These are phyloP conservation scores for Termitomyces titanicus DNA, from an alignment of 768 basidiomycete genomes.

Conservation along the genomic window DNA sequence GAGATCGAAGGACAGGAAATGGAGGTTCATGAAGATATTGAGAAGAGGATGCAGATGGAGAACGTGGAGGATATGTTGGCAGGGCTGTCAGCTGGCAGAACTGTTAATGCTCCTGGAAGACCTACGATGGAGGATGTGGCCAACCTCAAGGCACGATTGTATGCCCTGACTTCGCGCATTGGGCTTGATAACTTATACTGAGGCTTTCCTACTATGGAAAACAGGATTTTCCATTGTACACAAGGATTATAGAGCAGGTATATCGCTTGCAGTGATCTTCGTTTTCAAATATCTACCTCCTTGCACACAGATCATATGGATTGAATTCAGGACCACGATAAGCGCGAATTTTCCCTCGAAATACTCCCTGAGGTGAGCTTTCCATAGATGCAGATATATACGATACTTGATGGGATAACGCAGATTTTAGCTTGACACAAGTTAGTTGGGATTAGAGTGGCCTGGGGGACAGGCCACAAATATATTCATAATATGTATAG, in stretches of 20 bases:
- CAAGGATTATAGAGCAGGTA: not conserved
- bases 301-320: not conserved
- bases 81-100: conserved; percentile 31
- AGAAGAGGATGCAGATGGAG: conserved; percentile 49
- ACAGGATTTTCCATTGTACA: not conserved
- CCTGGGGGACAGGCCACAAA: not conserved
- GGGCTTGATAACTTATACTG: conserved; percentile 26
- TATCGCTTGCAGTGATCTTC: not conserved
- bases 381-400: not conserved
- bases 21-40: conserved; percentile 38
- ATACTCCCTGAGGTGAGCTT: not conserved
- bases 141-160: conserved; percentile 33
- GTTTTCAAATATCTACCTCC: not conserved
- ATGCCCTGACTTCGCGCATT: conserved; percentile 25
- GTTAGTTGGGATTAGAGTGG: not conserved
- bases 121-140: conserved; percentile 39
- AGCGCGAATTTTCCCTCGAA: not conserved
- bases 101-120: conserved; percentile 16
- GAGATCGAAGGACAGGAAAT: conserved; percentile 34
- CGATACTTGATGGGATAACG: not conserved
- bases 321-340: not conserved
- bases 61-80: conserved; percentile 54
- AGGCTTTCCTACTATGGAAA: not conserved
- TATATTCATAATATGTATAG: conserved; percentile 9
- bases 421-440: not conserved